phyloP scores from a whole-genome alignment of 2,329 filamentous ascomycete species.

The Ophidiomyces ophidiicola region DNA sequence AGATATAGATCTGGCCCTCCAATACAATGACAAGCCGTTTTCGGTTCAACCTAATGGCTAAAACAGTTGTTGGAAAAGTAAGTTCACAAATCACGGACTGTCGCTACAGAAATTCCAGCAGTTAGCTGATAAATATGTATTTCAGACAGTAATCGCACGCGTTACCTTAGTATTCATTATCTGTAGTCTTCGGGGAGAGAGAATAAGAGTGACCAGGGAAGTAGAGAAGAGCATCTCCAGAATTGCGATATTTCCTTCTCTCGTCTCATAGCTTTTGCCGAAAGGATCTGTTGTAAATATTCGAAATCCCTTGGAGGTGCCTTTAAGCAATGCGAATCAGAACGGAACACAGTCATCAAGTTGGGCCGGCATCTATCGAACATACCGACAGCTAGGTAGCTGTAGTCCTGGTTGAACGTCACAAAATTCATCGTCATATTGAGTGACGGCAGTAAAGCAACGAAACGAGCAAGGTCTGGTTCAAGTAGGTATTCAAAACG shows the following conservation, averaged over 20 bases:
- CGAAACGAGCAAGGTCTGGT: neutral
- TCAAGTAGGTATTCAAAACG: neutral
- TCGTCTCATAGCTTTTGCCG: conserved; percentile 83
- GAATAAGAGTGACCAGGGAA: conserved; percentile 82
- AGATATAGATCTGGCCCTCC: conserved; percentile 93
- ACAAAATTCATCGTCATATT: conserved; percentile 87
- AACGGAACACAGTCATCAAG: neutral
- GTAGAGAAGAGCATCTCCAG: conserved; percentile 99
- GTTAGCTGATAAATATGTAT: conserved; percentile 15
- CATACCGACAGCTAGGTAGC: conserved; percentile 86
- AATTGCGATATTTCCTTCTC: conserved; percentile 88
- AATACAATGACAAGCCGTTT: conserved; percentile 88
- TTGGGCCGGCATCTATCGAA: conserved; percentile 14
- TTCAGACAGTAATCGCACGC: too few species aligned
- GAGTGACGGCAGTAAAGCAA: conserved; percentile 8
- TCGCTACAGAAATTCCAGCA: conserved; percentile 33
- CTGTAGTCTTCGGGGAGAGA: conserved; percentile 81
- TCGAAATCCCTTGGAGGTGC: conserved; percentile 85
- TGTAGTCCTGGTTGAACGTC: conserved; percentile 98
- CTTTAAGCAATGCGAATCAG: conserved; percentile 35
- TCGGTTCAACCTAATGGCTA: conserved; percentile 85
- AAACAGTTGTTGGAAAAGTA: conserved; percentile 91
- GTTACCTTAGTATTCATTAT: conserved; percentile 98
- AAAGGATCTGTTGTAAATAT: conserved; percentile 97
- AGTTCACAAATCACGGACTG: conserved; percentile 92